Evolutionary conservation across 2,329 filamentous ascomycete genomes (phyloP).

Genomic region (Trichoderma lentiforme): DNA sequence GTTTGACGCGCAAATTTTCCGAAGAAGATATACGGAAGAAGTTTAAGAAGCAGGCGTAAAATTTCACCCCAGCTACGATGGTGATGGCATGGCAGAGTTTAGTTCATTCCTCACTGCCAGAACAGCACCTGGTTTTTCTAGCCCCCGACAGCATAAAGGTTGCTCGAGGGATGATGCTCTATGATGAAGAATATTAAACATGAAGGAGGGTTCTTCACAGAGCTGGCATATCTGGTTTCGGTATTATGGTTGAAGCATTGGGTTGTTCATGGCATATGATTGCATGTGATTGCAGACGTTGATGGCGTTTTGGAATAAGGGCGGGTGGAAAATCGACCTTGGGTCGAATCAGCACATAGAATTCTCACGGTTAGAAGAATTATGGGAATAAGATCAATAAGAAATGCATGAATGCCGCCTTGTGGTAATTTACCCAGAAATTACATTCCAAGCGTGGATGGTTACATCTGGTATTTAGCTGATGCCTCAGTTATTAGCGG

Average conservation of each 20-base stretch:
- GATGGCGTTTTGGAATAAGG: slow-evolving; percentile 1
- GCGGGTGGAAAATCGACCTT: neutral
- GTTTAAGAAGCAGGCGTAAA: slow-evolving; percentile 38
- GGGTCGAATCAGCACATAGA: neutral
- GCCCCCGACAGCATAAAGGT: neutral
- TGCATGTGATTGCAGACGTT: neutral
- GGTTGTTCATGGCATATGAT: neutral
- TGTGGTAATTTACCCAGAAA: neutral
- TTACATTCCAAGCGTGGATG: neutral
- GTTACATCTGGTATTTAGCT: neutral
- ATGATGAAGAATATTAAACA: neutral
- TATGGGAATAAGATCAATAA: neutral
- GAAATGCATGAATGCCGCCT: neutral
- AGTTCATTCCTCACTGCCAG: neutral
- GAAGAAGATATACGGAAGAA: slow-evolving; percentile 62
- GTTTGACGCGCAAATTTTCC: slow-evolving; percentile 62
- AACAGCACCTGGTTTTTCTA: neutral
- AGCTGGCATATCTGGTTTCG: neutral
- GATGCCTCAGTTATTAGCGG: neutral
- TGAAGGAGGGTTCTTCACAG: neutral
- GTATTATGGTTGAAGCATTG: neutral
- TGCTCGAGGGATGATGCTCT: neutral
- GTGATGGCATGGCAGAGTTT: neutral
- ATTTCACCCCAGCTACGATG: neutral
- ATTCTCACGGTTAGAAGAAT: neutral